Percentiles rank a stretch among this genome's conserved stretches.
Conservation (phyloP, 768 basidiomycete genomes). For the Ramaria rubella region DNA sequence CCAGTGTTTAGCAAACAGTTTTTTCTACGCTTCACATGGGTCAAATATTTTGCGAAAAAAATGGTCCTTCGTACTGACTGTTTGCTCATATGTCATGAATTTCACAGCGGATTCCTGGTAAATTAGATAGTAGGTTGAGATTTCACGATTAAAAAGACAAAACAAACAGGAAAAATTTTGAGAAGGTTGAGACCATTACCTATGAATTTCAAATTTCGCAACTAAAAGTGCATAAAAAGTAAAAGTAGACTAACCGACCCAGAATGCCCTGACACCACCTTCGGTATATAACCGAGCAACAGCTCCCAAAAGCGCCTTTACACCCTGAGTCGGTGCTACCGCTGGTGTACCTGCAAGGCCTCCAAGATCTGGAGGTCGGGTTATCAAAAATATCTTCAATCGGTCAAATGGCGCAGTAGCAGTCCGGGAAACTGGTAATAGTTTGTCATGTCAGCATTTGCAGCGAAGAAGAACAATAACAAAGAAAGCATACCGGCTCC, state of each 20-base stretch:
- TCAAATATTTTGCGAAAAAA: slow-evolving; percentile 8
- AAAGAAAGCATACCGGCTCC: slow-evolving; percentile 66
- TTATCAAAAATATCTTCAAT: slow-evolving; percentile 93
- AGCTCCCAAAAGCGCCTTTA: slow-evolving; percentile 64
- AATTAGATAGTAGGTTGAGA: not conserved
- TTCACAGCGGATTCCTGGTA: slow-evolving; percentile 91
- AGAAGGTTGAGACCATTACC: slow-evolving; percentile 65
- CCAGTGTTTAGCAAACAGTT: slow-evolving; percentile 84
- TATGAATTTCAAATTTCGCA: not conserved
- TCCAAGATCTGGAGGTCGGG: slow-evolving; percentile 69
- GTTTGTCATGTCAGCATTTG: not conserved
- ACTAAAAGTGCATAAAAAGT: too few relatives aligned
- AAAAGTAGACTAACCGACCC: slow-evolving; percentile 92
- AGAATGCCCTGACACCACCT: slow-evolving; percentile 86
- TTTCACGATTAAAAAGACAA: not conserved
- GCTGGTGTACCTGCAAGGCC: slow-evolving; percentile 37
- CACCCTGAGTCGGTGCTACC: slow-evolving; percentile 37
- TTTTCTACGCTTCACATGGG: slow-evolving; percentile 56
- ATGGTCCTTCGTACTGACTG: slow-evolving; percentile 44
- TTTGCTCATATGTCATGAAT: slow-evolving; percentile 91
- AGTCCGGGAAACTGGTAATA: slow-evolving; percentile 73
- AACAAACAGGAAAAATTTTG: slow-evolving; percentile 77
- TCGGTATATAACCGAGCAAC: slow-evolving; percentile 79
- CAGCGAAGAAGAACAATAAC: not conserved
- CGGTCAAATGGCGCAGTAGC: slow-evolving; percentile 98